These are phyloP conservation scores for Pseudoneurospora amorphoporcata DNA, from an alignment of 495 filamentous ascomycete genomes.

Conservation along the genomic window DNA sequence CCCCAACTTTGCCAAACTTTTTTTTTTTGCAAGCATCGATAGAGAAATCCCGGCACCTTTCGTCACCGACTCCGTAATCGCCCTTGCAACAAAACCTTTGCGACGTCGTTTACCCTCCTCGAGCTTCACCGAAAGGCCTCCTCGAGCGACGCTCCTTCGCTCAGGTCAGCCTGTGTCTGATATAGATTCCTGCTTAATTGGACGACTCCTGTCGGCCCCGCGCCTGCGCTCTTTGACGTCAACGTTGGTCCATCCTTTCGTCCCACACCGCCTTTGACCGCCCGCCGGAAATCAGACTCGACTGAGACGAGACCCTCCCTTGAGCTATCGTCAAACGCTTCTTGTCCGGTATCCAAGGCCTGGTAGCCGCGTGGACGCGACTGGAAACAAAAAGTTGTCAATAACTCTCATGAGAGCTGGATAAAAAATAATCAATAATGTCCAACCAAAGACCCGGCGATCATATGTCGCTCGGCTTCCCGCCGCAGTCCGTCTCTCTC, in stretches of 20 bases:
- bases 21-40: neutral
- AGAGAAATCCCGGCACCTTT: neutral
- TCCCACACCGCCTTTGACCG: conserved; percentile 2
- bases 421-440: conserved; percentile 75
- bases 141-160: conserved; percentile 15
- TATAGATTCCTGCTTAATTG: conserved; percentile 11
- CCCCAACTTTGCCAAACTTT: neutral
- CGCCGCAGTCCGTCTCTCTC: conserved; percentile 45
- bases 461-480: conserved; percentile 62
- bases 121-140: conserved; percentile 3
- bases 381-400: neutral
- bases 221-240: conserved; percentile 1
- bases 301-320: conserved; percentile 2
- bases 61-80: neutral
- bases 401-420: conserved; percentile 35
- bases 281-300: neutral
- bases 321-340: neutral
- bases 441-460: conserved; percentile 73
- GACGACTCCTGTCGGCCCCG: neutral
- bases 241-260: conserved; percentile 1
- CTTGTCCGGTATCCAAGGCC: conserved; percentile 5
- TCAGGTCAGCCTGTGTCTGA: neutral
- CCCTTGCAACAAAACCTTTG: conserved; percentile 1
- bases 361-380: conserved; percentile 7
- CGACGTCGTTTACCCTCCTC: neutral